Evolutionary conservation across 2,329 filamentous ascomycete species (phyloP).

Genomic region (Cryphonectria naterciae): DNA sequence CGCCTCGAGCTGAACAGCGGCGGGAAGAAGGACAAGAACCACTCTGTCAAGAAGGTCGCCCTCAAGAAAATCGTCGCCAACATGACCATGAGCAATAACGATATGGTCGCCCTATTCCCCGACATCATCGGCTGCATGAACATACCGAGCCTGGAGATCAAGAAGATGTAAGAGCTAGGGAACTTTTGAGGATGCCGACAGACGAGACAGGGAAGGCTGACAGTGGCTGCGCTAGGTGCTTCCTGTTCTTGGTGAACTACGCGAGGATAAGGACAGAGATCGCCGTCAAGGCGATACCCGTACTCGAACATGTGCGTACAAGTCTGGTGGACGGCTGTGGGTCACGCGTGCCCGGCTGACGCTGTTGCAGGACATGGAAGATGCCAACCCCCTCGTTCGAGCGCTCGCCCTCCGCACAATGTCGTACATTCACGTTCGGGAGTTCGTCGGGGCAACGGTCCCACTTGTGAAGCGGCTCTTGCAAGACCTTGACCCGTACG

Average conservation of each 20-base stretch:
- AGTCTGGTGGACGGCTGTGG: not conserved
- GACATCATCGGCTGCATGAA: slow-evolving; percentile 96
- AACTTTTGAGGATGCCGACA: not conserved
- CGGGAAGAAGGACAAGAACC: slow-evolving; percentile 98
- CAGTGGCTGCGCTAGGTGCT: slow-evolving; percentile 69
- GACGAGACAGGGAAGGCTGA: slow-evolving; percentile 25
- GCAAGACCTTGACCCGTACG: slow-evolving; percentile 88
- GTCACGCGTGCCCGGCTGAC: slow-evolving; percentile 28
- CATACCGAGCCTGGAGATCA: slow-evolving; percentile 92
- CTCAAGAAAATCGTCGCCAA: slow-evolving; percentile 99
- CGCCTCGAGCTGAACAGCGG: slow-evolving; percentile 91
- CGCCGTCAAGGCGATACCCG: slow-evolving; percentile 88
- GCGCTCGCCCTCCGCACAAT: slow-evolving; percentile 92
- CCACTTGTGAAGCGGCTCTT: slow-evolving; percentile 82
- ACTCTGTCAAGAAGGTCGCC: slow-evolving; percentile 92
- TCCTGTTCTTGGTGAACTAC: slow-evolving; percentile 96
- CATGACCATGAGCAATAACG: slow-evolving; percentile 99
- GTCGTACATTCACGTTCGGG: slow-evolving; percentile 94
- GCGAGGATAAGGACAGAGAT: slow-evolving; percentile 92
- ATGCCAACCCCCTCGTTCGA: slow-evolving; percentile 87
- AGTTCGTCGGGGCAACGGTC: slow-evolving; percentile 91
- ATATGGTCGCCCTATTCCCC: slow-evolving; percentile 96
- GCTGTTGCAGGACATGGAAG: slow-evolving; percentile 78
- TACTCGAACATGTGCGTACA: slow-evolving; percentile 72
- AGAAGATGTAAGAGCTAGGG: slow-evolving; percentile 81